Evolutionary conservation across 441 rosid genomes (phyloP).

Genomic region (Euphorbia neoarborescens): DNA sequence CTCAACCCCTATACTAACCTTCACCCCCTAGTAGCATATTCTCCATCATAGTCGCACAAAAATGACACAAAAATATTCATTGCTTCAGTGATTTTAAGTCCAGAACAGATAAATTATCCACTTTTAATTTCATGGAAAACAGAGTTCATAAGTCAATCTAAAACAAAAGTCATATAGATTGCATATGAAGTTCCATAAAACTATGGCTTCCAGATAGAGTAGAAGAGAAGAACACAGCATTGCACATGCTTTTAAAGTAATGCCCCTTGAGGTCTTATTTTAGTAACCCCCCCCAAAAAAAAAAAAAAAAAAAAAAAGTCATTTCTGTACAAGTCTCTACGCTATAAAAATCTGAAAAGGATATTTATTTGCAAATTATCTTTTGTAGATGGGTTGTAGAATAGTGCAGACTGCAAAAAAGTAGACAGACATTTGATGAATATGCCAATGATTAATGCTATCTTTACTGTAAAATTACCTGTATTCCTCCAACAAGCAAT

Average conservation of each 20-base stretch:
- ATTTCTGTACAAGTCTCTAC: neutral
- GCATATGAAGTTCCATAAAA: neutral
- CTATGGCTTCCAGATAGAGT: neutral
- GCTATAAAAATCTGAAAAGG: neutral
- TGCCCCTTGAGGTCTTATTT: neutral
- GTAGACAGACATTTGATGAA: neutral
- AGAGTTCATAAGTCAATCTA: neutral
- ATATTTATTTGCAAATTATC: neutral
- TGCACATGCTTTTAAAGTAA: neutral
- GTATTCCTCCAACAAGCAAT: slow-evolving; percentile 85
- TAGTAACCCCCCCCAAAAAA: neutral
- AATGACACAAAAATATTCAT: neutral
- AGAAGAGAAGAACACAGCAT: neutral
- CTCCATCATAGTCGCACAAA: neutral
- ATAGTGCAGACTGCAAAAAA: neutral
- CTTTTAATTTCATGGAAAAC: neutral
- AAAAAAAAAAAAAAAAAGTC: too few relatives aligned
- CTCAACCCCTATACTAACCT: too few relatives aligned
- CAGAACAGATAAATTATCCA: neutral
- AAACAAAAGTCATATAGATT: neutral
- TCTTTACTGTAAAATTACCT: slow-evolving; percentile 32
- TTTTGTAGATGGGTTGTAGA: neutral
- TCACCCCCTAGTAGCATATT: too few relatives aligned
- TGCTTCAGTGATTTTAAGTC: neutral
- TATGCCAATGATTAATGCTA: neutral